Base-by-base conservation (phyloP, 768 basidiomycete species). In the Phanerochaete sordida region DNA sequence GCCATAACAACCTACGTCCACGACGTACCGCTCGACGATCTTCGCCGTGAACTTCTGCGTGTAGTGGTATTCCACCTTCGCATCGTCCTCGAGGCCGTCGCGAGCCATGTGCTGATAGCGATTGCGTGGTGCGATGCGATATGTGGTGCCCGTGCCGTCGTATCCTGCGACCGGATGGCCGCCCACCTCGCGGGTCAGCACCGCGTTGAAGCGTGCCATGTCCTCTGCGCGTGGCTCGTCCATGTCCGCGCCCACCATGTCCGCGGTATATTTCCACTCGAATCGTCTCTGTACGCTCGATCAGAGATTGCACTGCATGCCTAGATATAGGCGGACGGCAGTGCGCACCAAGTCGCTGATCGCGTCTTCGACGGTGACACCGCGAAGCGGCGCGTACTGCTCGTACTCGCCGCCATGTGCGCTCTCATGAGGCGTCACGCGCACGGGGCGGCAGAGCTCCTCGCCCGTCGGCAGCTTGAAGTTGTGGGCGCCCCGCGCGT, bases 271-370 rank as follows among this genome's bases (percentile, higher is more conserved):
- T 4, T 59, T 84, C 90, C 90, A 92, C 58, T 92, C 87, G 72
- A 88, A 92, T 1, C 72, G 75, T 30, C 85, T 85, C 85, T 90
- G 24, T 3, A 9, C 7, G 23, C 33, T 6, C 33, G 13, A 35
- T 7, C 33, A 11, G 11, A 43, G 11, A 35, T 35, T 24, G 23
- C 26, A 37, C 21, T 39, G 19, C 39, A 43, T 43, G n/a, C 13
- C 46, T 37, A 4, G 28, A 11, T 21, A 9, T 28, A n/a, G 28
- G 27, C 27, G 19, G 15, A 28, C 30, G 23, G 28, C n/a, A 61
- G 39, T 31, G 75, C 87, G 55, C 72, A 86, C 89, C 74, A 92
- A 65, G 67, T 93, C 90, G 15, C 77, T 74, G 55, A 89, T 85
- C 3, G 90, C 87, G 65, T 88, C 86, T 37, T 81, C 68, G 2